Conservation (phyloP, 371 early-diverging fungal genomes). For the Mucor irregularis region DNA sequence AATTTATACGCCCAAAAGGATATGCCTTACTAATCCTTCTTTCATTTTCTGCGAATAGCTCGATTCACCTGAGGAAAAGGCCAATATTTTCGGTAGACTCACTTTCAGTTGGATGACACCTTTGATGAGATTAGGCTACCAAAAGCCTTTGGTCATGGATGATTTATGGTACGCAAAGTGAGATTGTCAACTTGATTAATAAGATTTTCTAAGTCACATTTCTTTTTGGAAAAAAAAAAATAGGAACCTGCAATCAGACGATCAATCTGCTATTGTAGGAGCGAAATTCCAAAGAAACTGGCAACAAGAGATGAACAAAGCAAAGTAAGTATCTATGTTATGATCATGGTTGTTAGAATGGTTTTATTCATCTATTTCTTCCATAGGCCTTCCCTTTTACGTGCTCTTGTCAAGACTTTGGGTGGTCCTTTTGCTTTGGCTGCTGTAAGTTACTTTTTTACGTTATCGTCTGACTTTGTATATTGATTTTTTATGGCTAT, state of each 20-base stretch:
- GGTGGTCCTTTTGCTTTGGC: slow-evolving; percentile 74
- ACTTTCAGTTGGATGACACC: slow-evolving; percentile 93
- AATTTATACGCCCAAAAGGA: too few species aligned
- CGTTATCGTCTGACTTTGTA: not conserved
- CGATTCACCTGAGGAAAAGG: slow-evolving; percentile 74
- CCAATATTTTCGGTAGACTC: slow-evolving; percentile 84
- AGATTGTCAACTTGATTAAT: not conserved
- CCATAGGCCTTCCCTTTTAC: slow-evolving; percentile 69
- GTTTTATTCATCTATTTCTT: not conserved
- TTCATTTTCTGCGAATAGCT: slow-evolving; percentile 27
- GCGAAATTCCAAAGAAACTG: slow-evolving; percentile 68
- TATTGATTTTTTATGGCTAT: not conserved
- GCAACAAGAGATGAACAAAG: slow-evolving; percentile 63
- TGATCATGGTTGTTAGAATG: not conserved
- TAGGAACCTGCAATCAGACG: slow-evolving; percentile 62
- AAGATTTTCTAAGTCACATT: not conserved
- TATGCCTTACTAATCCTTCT: too few species aligned
- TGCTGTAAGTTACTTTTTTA: slow-evolving; percentile 33
- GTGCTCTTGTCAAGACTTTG: slow-evolving; percentile 63
- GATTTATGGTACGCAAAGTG: slow-evolving; percentile 70
- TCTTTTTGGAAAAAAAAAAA: too few species aligned
- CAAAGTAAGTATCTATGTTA: slow-evolving; percentile 41
- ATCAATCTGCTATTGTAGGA: slow-evolving; percentile 68
- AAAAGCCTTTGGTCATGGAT: slow-evolving; percentile 72
- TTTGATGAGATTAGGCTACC: slow-evolving; percentile 81